Conservation (phyloP, 1,284 basidiomycete species). For the Agaricales sp. region DNA sequence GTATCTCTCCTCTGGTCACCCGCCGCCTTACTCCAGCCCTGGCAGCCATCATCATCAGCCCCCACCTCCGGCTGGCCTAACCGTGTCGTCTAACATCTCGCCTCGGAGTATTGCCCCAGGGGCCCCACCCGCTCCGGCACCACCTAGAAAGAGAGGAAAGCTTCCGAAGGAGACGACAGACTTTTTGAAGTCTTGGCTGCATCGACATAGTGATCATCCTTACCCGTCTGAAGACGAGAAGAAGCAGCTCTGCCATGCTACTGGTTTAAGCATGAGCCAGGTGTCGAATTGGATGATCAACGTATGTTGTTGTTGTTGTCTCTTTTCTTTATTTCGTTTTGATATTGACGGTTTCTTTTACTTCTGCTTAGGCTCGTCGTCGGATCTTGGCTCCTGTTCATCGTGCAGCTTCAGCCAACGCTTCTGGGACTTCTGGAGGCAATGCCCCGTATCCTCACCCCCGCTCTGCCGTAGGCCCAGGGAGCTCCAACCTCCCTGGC, state of each 20-base stretch:
- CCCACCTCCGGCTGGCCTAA: slow-evolving; percentile 28
- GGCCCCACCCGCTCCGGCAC: slow-evolving; percentile 44
- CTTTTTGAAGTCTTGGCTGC: slow-evolving; percentile 83
- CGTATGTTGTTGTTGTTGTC: slow-evolving; percentile 33
- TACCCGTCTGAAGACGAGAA: slow-evolving; percentile 90
- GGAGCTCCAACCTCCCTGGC: slow-evolving; percentile 17
- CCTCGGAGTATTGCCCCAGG: slow-evolving; percentile 43
- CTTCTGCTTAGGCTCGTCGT: slow-evolving; percentile 48
- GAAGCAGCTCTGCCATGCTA: slow-evolving; percentile 77
- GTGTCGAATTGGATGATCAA: slow-evolving; percentile 92
- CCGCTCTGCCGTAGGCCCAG: slow-evolving; percentile 22
- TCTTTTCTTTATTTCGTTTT: slow-evolving; percentile 12
- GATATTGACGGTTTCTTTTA: slow-evolving; percentile 7
- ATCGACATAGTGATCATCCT: slow-evolving; percentile 81
- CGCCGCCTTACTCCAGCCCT: slow-evolving; percentile 30
- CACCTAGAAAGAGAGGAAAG: slow-evolving; percentile 74
- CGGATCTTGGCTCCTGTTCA: slow-evolving; percentile 75
- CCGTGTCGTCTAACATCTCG: slow-evolving; percentile 33
- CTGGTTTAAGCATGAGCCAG: slow-evolving; percentile 80
- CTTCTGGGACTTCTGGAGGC: slow-evolving; percentile 29
- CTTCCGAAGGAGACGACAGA: slow-evolving; percentile 86
- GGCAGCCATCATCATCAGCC: slow-evolving; percentile 26
- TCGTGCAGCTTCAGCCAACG: slow-evolving; percentile 62
- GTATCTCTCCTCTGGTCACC: slow-evolving; percentile 7
- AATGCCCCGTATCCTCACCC: slow-evolving; percentile 27